phyloP scores from a whole-genome alignment of 2,329 filamentous ascomycete genomes.

The Alternaria ventricosa region DNA sequence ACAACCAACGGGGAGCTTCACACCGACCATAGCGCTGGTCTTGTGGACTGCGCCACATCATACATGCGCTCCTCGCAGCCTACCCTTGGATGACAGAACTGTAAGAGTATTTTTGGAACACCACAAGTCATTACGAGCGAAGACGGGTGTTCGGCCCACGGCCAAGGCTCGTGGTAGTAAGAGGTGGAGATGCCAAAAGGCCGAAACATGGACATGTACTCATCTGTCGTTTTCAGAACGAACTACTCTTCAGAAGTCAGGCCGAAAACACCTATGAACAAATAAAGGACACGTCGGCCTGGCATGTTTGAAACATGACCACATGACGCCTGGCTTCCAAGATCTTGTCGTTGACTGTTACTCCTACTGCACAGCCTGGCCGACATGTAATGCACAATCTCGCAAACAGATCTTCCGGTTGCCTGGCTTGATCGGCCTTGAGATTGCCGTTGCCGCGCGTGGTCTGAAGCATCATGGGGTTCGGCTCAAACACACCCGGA shows the following conservation, averaged over 20 bases:
- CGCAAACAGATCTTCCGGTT: constrained; percentile 30
- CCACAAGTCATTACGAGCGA: background rate
- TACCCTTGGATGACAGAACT: background rate
- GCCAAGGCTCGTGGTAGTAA: background rate
- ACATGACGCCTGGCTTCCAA: constrained; percentile 7
- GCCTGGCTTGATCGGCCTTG: constrained; percentile 9
- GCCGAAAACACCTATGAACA: background rate
- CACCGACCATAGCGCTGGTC: background rate
- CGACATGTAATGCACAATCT: constrained; percentile 22
- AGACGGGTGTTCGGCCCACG: background rate
- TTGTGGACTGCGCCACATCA: background rate
- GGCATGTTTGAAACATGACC: constrained; percentile 18
- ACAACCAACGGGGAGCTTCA: background rate
- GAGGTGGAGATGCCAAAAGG: background rate
- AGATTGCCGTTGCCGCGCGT: constrained; percentile 4
- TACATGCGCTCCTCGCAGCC: background rate
- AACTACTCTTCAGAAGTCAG: background rate
- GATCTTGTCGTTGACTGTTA: constrained; percentile 1
- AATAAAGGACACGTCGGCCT: constrained; percentile 14
- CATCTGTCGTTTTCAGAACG: background rate
- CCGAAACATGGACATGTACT: constrained; percentile 7
- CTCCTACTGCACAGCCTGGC: background rate
- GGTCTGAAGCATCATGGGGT: constrained; percentile 27
- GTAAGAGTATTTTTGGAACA: background rate
- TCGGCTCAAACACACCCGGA: constrained; percentile 45